These are phyloP conservation scores for Scheffersomyces coipomensis DNA, from an alignment of 805 yeast genomes.

Conservation along the genomic window DNA sequence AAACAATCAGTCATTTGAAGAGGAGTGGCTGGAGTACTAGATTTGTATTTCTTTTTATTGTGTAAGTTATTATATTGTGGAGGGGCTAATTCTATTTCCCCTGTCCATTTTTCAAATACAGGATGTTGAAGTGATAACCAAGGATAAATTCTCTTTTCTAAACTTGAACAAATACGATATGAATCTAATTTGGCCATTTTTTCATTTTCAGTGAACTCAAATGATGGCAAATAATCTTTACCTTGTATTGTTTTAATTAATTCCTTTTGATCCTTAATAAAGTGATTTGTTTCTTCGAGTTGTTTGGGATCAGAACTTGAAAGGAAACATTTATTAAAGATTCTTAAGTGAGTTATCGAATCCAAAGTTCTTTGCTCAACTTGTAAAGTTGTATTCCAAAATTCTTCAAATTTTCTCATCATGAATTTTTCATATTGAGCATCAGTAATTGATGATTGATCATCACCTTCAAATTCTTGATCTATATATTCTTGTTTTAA, in stretches of 20 bases:
- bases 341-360: slow-evolving; percentile 43
- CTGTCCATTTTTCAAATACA: slow-evolving; percentile 40
- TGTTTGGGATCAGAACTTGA: slow-evolving; percentile 18
- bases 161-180: slow-evolving; percentile 28
- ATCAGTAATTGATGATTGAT: slow-evolving; percentile 8
- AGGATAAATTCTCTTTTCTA: slow-evolving; percentile 40
- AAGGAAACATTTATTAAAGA: slow-evolving; percentile 47
- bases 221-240: slow-evolving; percentile 1
- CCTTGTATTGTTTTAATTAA: slow-evolving; percentile 1
- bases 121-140: slow-evolving; percentile 41
- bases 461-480: slow-evolving; percentile 10
- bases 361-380: slow-evolving; percentile 40
- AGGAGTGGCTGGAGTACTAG: slow-evolving; percentile 13
- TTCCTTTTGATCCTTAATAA: slow-evolving; percentile 10
- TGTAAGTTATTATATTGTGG: slow-evolving; percentile 18
- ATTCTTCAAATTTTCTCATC: slow-evolving; percentile 25
- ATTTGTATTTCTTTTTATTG: slow-evolving; percentile 5
- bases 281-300: slow-evolving; percentile 5
- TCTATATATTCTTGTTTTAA: slow-evolving; percentile 26
- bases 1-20: slow-evolving; percentile 12
- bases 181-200: slow-evolving; percentile 12
- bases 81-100: slow-evolving; percentile 19
- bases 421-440: slow-evolving; percentile 20
- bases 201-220: slow-evolving; percentile 13
- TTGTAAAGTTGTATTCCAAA: slow-evolving; percentile 19